Percentiles rank a stretch among this genome's conserved stretches.
Conservation (phyloP, 2,329 filamentous ascomycete species). For the Scortechinia acanthostroma region DNA sequence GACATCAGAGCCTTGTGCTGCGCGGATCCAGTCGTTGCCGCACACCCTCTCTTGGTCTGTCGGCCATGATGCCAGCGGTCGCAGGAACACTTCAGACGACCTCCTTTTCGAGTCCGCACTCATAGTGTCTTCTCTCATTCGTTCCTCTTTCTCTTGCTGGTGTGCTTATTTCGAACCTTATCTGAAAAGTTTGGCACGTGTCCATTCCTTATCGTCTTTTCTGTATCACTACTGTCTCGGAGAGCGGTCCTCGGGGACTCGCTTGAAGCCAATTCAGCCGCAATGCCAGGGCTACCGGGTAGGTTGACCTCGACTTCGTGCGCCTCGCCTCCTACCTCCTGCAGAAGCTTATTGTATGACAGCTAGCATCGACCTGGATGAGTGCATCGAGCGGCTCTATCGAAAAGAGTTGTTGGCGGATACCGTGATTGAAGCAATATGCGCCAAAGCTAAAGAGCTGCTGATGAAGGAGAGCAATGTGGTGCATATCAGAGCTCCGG, state of each 20-base stretch:
- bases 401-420: conserved; percentile 95
- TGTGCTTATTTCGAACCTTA: no score
- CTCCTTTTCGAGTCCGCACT: background rate
- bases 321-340: background rate
- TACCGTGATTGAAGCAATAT: conserved; percentile 97
- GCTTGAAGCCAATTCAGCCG: background rate
- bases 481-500: conserved; percentile 88
- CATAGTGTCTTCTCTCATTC: background rate
- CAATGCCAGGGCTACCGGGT: background rate
- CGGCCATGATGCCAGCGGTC: background rate
- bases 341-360: conserved; percentile 4
- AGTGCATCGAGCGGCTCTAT: conserved; percentile 94
- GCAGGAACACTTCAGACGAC: background rate
- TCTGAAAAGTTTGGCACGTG: no score
- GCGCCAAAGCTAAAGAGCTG: conserved; percentile 96
- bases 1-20: no score
- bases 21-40: no score
- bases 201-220: background rate
- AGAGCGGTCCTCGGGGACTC: background rate
- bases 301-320: background rate
- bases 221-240: background rate
- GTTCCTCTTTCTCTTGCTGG: background rate
- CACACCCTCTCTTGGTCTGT: no score
- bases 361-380: conserved; percentile 96
- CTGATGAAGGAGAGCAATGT: conserved; percentile 99